Evolutionary conservation across 139 green algal genomes (phyloP).

Genomic region (Parachlorella kessleri): DNA sequence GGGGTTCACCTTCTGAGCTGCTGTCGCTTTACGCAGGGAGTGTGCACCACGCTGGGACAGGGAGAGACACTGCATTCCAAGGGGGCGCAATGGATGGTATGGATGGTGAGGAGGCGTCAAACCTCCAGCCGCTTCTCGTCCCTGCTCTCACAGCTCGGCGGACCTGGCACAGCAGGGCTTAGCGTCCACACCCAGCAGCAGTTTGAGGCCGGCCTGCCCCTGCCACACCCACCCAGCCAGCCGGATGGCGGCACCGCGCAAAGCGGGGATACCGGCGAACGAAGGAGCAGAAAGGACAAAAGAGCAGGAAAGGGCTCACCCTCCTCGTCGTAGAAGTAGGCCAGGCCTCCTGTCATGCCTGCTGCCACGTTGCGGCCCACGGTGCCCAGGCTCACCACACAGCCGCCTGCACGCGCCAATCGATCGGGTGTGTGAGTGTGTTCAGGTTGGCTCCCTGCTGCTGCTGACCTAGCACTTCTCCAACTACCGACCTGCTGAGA

Average conservation of each 20-base stretch:
- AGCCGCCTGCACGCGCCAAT: conserved; percentile 38
- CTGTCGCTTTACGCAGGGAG: no score
- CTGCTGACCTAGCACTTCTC: not conserved
- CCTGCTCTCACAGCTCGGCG: no score
- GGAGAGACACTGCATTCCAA: no score
- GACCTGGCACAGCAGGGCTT: no score
- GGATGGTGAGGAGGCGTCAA: no score
- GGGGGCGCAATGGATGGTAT: no score
- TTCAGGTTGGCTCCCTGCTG: no score
- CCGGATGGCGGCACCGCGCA: not conserved
- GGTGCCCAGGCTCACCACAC: conserved; percentile 53
- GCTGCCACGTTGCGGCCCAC: conserved; percentile 94
- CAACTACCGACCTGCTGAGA: not conserved
- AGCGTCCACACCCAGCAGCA: no score
- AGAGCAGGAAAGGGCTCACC: conserved; percentile 16
- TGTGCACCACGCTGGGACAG: no score
- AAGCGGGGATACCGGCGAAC: not conserved
- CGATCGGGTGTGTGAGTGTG: no score
- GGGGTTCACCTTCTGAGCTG: no score
- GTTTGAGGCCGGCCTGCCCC: not conserved
- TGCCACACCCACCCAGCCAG: not conserved
- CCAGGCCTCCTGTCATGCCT: conserved; percentile 98
- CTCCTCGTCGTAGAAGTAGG: conserved; percentile 97
- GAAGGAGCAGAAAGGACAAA: not conserved
- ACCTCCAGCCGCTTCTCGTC: no score